Evolutionary conservation across 2,329 filamentous ascomycete species (phyloP).

Genomic region (Aureobasidium sp.): DNA sequence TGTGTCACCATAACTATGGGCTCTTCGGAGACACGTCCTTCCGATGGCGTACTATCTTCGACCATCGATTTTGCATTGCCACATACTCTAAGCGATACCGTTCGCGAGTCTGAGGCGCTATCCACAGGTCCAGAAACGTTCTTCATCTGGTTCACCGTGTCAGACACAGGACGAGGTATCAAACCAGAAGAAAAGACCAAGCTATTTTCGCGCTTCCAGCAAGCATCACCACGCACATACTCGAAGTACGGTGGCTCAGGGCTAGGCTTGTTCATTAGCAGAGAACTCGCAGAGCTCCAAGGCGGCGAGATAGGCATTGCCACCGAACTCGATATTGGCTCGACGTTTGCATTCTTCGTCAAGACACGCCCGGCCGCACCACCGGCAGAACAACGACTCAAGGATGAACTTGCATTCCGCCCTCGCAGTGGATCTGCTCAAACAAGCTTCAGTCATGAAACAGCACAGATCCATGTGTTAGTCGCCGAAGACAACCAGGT

Average conservation of each 20-base stretch:
- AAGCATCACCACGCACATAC: conserved; percentile 60
- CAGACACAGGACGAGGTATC: conserved; percentile 31
- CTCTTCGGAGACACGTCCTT: conserved; percentile 17
- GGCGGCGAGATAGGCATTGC: conserved; percentile 63
- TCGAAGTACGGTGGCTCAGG: conserved; percentile 60
- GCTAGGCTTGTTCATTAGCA: not conserved
- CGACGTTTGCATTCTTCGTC: conserved; percentile 62
- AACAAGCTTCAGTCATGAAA: not conserved
- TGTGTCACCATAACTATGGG: conserved; percentile 19
- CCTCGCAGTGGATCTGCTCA: not conserved
- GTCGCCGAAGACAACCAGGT: conserved; percentile 28
- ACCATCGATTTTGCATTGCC: conserved; percentile 20
- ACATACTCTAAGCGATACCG: conserved; percentile 18
- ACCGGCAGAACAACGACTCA: not conserved
- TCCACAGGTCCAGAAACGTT: conserved; percentile 12
- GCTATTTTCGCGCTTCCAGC: conserved; percentile 63
- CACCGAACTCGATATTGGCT: conserved; percentile 52
- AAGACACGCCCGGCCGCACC: conserved; percentile 39
- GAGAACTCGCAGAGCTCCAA: conserved; percentile 51
- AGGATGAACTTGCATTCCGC: not conserved
- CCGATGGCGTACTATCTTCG: conserved; percentile 19
- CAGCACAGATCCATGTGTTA: conserved; percentile 1
- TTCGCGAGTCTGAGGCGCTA: conserved; percentile 13
- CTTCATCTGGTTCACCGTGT: conserved; percentile 21
- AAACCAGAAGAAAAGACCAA: conserved; percentile 32